A percentile compares a stretch with the other conserved stretches of the same genome.
Conservation (phyloP, 495 filamentous ascomycete genomes). For the Podospora comata region DNA sequence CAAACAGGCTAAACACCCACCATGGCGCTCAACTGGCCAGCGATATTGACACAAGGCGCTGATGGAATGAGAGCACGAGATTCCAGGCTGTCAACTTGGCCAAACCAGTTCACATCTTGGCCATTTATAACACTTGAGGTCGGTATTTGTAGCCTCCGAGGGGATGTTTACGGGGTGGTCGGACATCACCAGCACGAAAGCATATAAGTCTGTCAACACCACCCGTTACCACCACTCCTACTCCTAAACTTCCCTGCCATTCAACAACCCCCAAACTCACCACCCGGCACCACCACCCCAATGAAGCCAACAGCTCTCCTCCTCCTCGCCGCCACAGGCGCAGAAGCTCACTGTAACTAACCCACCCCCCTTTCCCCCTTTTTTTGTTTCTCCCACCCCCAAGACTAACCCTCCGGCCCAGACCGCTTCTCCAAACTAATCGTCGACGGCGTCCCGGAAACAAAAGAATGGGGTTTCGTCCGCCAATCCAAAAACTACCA, state of each 20-base stretch:
- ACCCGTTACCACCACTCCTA: too few relatives aligned
- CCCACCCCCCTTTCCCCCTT: background rate
- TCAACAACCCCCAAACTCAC: background rate
- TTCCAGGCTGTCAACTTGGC: background rate
- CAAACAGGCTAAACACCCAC: slow-evolving; percentile 4
- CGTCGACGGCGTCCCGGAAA: slow-evolving; percentile 33
- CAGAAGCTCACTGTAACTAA: slow-evolving; percentile 12
- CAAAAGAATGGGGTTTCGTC: slow-evolving; percentile 41
- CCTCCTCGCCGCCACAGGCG: slow-evolving; percentile 11
- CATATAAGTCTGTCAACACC: too few relatives aligned
- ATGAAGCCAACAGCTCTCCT: slow-evolving; percentile 14
- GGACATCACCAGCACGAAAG: too few relatives aligned
- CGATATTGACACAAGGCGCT: background rate
- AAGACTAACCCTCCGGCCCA: slow-evolving; percentile 11
- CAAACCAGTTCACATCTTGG: background rate
- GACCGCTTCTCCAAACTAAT: slow-evolving; percentile 42
- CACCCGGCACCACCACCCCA: background rate
- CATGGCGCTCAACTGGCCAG: background rate
- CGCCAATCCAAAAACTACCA: slow-evolving; percentile 51
- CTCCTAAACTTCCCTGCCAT: too few relatives aligned
- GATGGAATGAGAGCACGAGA: background rate
- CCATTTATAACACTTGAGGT: background rate
- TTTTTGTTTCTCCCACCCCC: background rate
- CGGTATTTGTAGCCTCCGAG: slow-evolving; percentile 5
- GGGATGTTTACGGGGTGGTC: background rate